Evolutionary conservation across 306 rosid genomes (phyloP).

Genomic region (Trifolium dubium): DNA sequence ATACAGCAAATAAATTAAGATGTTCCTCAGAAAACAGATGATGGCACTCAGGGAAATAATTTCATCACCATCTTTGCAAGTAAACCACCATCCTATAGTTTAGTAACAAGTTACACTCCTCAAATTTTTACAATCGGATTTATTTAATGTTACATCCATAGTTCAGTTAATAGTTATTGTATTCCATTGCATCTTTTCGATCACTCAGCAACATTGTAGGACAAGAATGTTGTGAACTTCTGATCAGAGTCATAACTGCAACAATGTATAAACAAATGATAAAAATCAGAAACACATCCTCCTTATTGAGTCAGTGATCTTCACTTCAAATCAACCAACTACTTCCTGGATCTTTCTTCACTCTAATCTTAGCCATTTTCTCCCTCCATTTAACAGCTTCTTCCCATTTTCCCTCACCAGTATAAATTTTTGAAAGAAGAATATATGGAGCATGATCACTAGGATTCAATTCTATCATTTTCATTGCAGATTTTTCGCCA

Average conservation of each 20-base stretch:
- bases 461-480: constrained; percentile 52
- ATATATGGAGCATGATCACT: constrained; percentile 59
- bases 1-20: no score
- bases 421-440: constrained; percentile 55
- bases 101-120: neutral
- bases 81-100: neutral
- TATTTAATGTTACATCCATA: neutral
- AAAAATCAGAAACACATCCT: constrained; percentile 8
- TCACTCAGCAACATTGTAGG: neutral
- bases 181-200: constrained; percentile 1
- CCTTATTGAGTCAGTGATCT: constrained; percentile 14
- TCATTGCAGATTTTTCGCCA: constrained; percentile 56
- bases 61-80: neutral
- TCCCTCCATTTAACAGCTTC: constrained; percentile 56
- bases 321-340: constrained; percentile 53
- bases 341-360: constrained; percentile 55
- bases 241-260: neutral
- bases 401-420: constrained; percentile 60
- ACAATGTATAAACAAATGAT: neutral
- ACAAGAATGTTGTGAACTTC: neutral
- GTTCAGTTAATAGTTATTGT: neutral
- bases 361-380: constrained; percentile 46
- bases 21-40: no score
- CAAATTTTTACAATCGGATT: neutral
- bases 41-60: no score